These are phyloP conservation scores for Chytriomyces confervae DNA, from an alignment of 192 early-diverging fungal genomes.

Conservation along the genomic window DNA sequence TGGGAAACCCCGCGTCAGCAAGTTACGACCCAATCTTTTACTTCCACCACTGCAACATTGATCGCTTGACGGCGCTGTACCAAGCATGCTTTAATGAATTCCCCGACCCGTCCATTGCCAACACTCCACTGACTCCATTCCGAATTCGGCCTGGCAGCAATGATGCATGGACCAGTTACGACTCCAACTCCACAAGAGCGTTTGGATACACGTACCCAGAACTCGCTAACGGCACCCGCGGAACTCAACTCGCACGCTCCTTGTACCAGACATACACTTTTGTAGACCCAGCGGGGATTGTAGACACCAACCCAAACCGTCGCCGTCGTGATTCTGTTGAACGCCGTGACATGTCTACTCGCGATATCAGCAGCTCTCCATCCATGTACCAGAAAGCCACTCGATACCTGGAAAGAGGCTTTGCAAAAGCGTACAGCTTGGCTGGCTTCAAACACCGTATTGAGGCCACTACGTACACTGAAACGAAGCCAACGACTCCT, in stretches of 20 bases:
- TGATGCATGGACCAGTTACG: neutral
- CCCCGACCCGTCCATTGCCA: neutral
- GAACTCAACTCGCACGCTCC: neutral
- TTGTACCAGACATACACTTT: neutral
- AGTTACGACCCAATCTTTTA: constrained; percentile 24
- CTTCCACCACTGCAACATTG: constrained; percentile 30
- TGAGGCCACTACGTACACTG: no score
- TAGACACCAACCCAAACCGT: neutral
- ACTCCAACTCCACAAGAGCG: neutral
- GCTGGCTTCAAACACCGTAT: no score
- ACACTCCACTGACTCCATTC: constrained; percentile 7
- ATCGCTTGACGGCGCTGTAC: constrained; percentile 11
- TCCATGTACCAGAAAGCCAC: no score
- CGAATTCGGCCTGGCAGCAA: neutral
- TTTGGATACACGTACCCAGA: constrained; percentile 25
- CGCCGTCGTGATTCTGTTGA: no score
- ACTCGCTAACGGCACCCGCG: neutral
- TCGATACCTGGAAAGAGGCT: no score
- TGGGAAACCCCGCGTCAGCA: constrained; percentile 5
- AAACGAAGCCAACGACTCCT: neutral
- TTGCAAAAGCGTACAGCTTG: neutral
- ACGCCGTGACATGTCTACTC: no score
- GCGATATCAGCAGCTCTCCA: no score
- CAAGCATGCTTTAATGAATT: neutral
- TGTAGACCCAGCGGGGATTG: neutral